Evolutionary conservation across 2,329 filamentous ascomycete genomes (phyloP).

Genomic region (Phaeosphaeria sp.): DNA sequence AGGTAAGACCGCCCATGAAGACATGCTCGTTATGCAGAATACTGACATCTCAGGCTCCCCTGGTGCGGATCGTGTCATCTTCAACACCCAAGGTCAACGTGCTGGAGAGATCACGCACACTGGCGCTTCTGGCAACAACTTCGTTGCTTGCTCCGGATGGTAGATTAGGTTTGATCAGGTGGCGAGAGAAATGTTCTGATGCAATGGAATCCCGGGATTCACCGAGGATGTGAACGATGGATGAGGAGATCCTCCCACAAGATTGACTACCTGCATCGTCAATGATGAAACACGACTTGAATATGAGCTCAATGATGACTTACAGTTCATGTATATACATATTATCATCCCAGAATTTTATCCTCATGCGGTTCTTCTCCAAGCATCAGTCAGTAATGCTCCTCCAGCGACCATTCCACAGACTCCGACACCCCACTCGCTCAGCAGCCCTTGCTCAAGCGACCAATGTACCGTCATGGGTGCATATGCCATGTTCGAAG

Average conservation of each 20-base stretch:
- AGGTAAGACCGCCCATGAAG: constrained; percentile 49
- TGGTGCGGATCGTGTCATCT: constrained; percentile 71
- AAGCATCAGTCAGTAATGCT: constrained; percentile 54
- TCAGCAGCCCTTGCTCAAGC: constrained; percentile 62
- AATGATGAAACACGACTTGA: not conserved
- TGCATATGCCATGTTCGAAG: constrained; percentile 76
- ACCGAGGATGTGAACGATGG: too few species aligned
- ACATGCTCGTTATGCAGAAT: not conserved
- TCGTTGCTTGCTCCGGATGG: constrained; percentile 65
- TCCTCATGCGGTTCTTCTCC: constrained; percentile 49
- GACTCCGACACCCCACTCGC: constrained; percentile 64
- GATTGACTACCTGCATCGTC: not conserved
- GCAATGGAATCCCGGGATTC: too few species aligned
- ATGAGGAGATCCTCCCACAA: not conserved
- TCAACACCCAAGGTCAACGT: constrained; percentile 63
- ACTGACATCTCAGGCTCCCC: constrained; percentile 58
- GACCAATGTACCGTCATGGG: constrained; percentile 88
- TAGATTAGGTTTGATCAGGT: constrained; percentile 1
- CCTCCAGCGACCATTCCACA: constrained; percentile 61
- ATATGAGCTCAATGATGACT: not conserved
- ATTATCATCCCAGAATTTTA: not conserved
- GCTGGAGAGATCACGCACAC: constrained; percentile 75
- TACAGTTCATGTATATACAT: not conserved
- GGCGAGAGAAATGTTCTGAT: not conserved
- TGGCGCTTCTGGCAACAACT: constrained; percentile 71